These are phyloP conservation scores for Hypoxylon sp. DNA, from an alignment of 2,329 filamentous ascomycete genomes.

Conservation along the genomic window DNA sequence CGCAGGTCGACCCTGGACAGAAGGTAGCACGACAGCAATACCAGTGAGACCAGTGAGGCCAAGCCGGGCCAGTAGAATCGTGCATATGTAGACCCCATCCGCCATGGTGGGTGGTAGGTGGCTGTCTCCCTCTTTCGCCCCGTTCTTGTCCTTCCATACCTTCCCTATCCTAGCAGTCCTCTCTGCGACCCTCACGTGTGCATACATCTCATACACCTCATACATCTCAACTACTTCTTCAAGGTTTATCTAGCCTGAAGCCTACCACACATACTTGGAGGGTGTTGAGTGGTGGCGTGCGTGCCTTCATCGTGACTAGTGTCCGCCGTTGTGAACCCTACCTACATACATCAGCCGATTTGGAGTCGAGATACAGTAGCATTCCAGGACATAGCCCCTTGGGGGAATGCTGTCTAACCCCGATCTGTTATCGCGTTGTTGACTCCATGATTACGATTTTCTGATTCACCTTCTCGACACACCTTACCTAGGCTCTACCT, in stretches of 20 bases:
- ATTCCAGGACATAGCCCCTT: slow-evolving; percentile 17
- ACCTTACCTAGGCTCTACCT: slow-evolving; percentile 18
- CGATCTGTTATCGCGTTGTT: slow-evolving; percentile 39
- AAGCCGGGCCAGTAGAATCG: slow-evolving; percentile 33
- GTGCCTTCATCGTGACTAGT: slow-evolving; percentile 42
- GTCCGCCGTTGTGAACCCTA: slow-evolving; percentile 40
- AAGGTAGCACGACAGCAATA: slow-evolving; percentile 40
- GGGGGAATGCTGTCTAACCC: slow-evolving; percentile 26
- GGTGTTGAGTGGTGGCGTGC: slow-evolving; percentile 38
- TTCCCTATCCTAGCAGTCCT: slow-evolving; percentile 37
- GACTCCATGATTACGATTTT: slow-evolving; percentile 37
- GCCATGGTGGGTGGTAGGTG: slow-evolving; percentile 32
- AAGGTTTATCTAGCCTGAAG: slow-evolving; percentile 43
- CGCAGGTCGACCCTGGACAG: slow-evolving; percentile 38
- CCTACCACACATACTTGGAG: slow-evolving; percentile 26
- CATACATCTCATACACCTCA: slow-evolving; percentile 31
- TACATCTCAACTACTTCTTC: slow-evolving; percentile 22
- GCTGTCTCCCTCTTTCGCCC: slow-evolving; percentile 26
- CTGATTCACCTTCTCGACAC: slow-evolving; percentile 30
- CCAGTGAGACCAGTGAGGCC: slow-evolving; percentile 24
- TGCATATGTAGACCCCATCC: slow-evolving; percentile 43
- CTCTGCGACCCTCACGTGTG: slow-evolving; percentile 49
- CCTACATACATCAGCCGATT: slow-evolving; percentile 31
- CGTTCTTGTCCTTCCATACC: slow-evolving; percentile 44
- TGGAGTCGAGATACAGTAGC: slow-evolving; percentile 25